phyloP scores from a whole-genome alignment of 2,329 filamentous ascomycete species.

The Fusarium sp. region DNA sequence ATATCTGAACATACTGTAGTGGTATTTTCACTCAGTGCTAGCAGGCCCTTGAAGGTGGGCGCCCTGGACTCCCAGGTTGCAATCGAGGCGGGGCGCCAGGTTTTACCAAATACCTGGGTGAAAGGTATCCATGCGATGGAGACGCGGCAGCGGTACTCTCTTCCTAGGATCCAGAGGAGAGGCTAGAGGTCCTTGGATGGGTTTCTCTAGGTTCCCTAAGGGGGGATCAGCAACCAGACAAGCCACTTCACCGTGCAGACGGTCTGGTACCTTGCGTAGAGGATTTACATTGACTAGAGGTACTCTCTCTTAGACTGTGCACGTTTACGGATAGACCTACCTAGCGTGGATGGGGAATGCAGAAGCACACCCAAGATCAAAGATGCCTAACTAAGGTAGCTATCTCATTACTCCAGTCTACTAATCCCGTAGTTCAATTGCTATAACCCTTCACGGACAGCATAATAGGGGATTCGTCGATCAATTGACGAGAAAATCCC shows the following conservation, averaged over 20 bases:
- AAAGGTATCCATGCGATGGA: constrained; percentile 32
- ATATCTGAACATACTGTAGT: constrained; percentile 16
- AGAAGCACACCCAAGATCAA: constrained; percentile 20
- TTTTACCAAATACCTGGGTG: constrained; percentile 36
- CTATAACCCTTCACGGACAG: neutral
- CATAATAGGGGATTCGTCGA: constrained; percentile 14
- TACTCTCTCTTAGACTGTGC: constrained; percentile 25
- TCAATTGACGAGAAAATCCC: constrained; percentile 1
- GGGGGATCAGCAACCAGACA: constrained; percentile 23
- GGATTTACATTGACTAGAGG: constrained; percentile 24
- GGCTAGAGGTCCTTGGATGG: constrained; percentile 27
- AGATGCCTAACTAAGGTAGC: neutral
- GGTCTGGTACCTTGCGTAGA: constrained; percentile 26
- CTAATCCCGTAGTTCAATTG: neutral
- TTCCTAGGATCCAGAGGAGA: constrained; percentile 15
- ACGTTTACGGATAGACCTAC: constrained; percentile 16
- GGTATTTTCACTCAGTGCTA: constrained; percentile 25
- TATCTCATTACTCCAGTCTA: neutral
- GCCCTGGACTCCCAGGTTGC: constrained; percentile 20
- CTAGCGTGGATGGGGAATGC: constrained; percentile 24
- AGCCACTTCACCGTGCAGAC: constrained; percentile 26
- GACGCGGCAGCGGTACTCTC: constrained; percentile 35
- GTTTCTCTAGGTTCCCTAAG: constrained; percentile 5
- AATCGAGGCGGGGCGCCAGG: constrained; percentile 33
- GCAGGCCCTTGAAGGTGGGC: constrained; percentile 25